These are phyloP conservation scores for Phytopythium sindhum DNA, from an alignment of 352 stramenopile species.

Conservation along the genomic window DNA sequence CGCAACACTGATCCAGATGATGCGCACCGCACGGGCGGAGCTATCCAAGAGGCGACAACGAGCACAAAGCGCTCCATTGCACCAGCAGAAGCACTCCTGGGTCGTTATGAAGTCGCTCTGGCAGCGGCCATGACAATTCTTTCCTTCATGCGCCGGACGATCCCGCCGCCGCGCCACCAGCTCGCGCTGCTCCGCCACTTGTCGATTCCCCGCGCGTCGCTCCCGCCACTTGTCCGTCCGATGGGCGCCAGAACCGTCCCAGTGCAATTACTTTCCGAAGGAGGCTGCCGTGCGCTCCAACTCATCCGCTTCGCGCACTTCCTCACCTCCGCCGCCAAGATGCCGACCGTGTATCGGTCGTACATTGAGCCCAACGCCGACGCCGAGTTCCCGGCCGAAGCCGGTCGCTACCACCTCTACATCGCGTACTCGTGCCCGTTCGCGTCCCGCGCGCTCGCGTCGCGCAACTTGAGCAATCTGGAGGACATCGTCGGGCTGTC, in stretches of 20 bases:
- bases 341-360: conserved; percentile 11
- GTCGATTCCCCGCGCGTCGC: not conserved
- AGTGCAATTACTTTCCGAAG: too few relatives aligned
- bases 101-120: too few relatives aligned
- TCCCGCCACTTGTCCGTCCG: not conserved
- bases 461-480: conserved; percentile 87
- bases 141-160: not conserved
- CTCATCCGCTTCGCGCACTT: conserved; percentile 1
- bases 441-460: conserved; percentile 51
- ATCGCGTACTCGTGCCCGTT: conserved; percentile 90
- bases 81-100: too few relatives aligned
- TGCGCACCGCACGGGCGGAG: too few relatives aligned
- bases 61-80: too few relatives aligned
- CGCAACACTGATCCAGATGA: not conserved
- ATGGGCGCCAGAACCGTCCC: too few relatives aligned
- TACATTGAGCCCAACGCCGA: conserved; percentile 28
- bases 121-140: not conserved
- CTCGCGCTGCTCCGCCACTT: conserved; percentile 1
- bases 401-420: conserved; percentile 90
- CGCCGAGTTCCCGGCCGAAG: conserved; percentile 34
- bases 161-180: not conserved
- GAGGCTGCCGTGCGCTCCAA: not conserved
- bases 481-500: conserved; percentile 87
- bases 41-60: too few relatives aligned
- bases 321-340: not conserved